Evolutionary conservation across 768 basidiomycete genomes (phyloP).

Genomic region (Xanthoconium purpureum): DNA sequence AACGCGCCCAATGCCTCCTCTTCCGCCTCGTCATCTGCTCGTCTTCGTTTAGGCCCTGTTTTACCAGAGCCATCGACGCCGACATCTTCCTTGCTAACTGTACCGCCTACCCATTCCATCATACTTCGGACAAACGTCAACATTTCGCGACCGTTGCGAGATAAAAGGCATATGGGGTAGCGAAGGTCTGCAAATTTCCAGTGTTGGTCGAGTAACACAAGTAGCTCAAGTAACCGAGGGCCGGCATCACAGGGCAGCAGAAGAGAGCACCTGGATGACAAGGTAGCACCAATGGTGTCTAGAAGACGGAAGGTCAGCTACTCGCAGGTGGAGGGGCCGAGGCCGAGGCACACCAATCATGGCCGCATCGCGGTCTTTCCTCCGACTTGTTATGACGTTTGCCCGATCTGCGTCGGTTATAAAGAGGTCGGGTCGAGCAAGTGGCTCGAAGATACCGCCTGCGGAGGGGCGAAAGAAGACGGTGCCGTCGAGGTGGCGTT

Average conservation of each 20-base stretch:
- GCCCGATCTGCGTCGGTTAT: conserved; percentile 91
- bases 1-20: conserved; percentile 84
- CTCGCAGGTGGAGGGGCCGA: not conserved
- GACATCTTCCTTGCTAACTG: conserved; percentile 88
- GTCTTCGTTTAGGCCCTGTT: conserved; percentile 49
- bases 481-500: conserved; percentile 93
- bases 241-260: conserved; percentile 92
- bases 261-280: conserved; percentile 76
- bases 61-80: conserved; percentile 69
- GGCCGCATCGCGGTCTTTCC: conserved; percentile 87
- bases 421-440: conserved; percentile 86
- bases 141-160: conserved; percentile 90
- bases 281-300: conserved; percentile 89
- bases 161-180: conserved; percentile 92
- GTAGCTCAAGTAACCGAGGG: conserved; percentile 91
- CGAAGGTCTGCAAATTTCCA: conserved; percentile 87
- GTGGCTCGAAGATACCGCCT: conserved; percentile 80
- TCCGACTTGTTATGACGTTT: conserved; percentile 75
- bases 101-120: conserved; percentile 99
- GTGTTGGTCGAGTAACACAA: conserved; percentile 94
- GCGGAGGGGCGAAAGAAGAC: conserved; percentile 72
- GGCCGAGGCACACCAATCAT: conserved; percentile 62
- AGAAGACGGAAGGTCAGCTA: conserved; percentile 1
- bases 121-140: conserved; percentile 89
- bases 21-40: conserved; percentile 68